Percentiles rank a stretch among this genome's conserved stretches.
These are phyloP conservation scores for Peterozyma xylosa DNA, from an alignment of 805 yeast species.

Conservation along the genomic window DNA sequence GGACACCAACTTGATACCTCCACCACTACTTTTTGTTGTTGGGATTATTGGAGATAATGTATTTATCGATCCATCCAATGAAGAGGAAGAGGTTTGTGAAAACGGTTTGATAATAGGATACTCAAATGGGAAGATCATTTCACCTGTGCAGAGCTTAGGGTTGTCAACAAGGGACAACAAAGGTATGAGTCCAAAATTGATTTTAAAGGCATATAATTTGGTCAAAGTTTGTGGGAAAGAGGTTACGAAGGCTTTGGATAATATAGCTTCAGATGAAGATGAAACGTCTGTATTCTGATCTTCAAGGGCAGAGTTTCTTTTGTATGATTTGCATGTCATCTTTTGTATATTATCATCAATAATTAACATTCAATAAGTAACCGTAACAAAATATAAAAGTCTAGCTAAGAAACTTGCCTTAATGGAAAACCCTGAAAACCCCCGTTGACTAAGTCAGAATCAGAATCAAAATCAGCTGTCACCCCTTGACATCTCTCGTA, in stretches of 20 bases:
- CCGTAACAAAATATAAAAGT: too few species aligned
- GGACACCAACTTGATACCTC: constrained; percentile 34
- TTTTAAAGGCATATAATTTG: constrained; percentile 49
- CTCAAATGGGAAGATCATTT: constrained; percentile 54
- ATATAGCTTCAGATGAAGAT: constrained; percentile 21
- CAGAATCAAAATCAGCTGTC: too few species aligned
- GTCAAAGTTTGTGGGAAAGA: constrained; percentile 54
- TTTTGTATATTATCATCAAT: too few species aligned
- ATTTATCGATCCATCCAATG: constrained; percentile 79
- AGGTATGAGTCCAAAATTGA: constrained; percentile 41
- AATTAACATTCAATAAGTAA: too few species aligned
- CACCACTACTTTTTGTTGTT: constrained; percentile 71
- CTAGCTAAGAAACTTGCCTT: too few species aligned
- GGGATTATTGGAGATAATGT: constrained; percentile 68
- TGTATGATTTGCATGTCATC: too few species aligned
- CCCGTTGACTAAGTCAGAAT: too few species aligned
- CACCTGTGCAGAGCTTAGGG: constrained; percentile 69
- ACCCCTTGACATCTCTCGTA: too few species aligned
- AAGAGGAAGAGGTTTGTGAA: constrained; percentile 84
- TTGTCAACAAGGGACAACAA: constrained; percentile 44
- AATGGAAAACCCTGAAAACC: too few species aligned
- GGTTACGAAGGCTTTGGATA: constrained; percentile 53
- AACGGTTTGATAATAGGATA: constrained; percentile 74
- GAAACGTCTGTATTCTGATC: neutral
- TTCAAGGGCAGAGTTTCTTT: too few species aligned